Evolutionary conservation across 169 alveolate genomes (phyloP), one percentile per base, ranked within the genome.

Genomic region (Hammondia hammondi): DNA sequence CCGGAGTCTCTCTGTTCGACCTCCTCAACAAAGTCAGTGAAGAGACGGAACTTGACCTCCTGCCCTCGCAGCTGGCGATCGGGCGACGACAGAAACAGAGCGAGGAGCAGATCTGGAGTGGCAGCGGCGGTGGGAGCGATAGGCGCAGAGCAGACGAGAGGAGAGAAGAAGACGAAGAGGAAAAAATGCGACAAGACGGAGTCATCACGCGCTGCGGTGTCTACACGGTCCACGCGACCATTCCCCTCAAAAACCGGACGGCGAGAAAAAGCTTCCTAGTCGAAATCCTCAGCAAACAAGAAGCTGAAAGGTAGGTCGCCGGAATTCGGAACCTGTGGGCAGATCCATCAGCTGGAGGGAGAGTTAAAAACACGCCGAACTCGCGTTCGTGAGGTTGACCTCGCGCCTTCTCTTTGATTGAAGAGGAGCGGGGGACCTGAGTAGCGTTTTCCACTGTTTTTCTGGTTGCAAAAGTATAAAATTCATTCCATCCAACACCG

Each of bases 201-300:
- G 43, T 43, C 1, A 39, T 82, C 29, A 39, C 52, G 17, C 32
- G 43, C 21, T 82, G 90, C 70, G 90, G 90, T 43, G 32, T 82
- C 37, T 82, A 82, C 37, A 37, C 43, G 27, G 85, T 37, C 46
- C 46, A 32, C 48, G 85, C 43, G 71, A 9, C 90, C 71, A 21
- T 82, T 29, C 90, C 90, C 71, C 71, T 82, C 9, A 48, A 45
- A 35, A 21, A 45, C 90, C 37, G 70, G 71, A 45, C 35, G 17
- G 90, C 48, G n/a, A 35, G 24, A 43, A 21, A 35, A 45, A 29
- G 29, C 35, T 82, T 82, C 35, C 4, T 12, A 4, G 72, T 82
- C 12, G 57, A 43, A 52, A 37, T 82, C 70, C 43, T 48, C 72
- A 82, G 90, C 71, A 82, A 82, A 52, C 90, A 82, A 43, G 90